Evolutionary conservation across 768 basidiomycete genomes (phyloP).

Genomic region (Neoboletus subvelutipes): DNA sequence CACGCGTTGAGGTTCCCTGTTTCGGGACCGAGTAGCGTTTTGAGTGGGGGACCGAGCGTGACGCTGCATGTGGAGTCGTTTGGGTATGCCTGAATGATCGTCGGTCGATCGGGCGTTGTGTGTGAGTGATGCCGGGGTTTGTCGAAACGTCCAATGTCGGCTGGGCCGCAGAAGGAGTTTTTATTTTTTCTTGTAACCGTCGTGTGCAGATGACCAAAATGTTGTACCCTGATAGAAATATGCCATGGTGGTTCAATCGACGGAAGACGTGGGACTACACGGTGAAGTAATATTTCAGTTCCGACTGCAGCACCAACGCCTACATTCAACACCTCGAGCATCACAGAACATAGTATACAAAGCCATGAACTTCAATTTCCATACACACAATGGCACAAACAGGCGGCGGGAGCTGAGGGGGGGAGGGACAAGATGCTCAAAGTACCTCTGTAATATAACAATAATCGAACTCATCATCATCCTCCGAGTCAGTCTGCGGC

Average conservation of each 20-base stretch:
- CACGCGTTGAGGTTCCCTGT: conserved; percentile 39
- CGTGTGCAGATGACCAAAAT: not conserved
- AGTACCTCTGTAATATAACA: conserved; percentile 17
- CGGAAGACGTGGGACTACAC: no score
- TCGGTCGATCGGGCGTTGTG: no score
- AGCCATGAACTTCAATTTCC: not conserved
- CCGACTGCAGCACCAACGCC: conserved; percentile 5
- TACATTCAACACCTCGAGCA: not conserved
- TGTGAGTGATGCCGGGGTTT: not conserved
- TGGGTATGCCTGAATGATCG: conserved; percentile 35
- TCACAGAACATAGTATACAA: not conserved
- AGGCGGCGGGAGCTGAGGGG: no score
- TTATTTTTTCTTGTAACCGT: not conserved
- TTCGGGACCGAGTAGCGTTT: conserved; percentile 23
- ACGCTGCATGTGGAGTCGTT: conserved; percentile 40
- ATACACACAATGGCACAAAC: not conserved
- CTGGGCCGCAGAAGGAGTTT: no score
- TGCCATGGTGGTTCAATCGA: not conserved
- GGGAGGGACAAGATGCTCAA: not conserved
- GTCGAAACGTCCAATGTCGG: not conserved
- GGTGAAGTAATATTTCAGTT: not conserved
- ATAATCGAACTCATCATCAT: conserved; percentile 28
- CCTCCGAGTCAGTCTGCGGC: conserved; percentile 18
- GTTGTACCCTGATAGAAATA: not conserved
- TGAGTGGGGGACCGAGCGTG: conserved; percentile 40